phyloP scores from a whole-genome alignment of 148 eudicot genomes.

The Linanthus parryae region DNA sequence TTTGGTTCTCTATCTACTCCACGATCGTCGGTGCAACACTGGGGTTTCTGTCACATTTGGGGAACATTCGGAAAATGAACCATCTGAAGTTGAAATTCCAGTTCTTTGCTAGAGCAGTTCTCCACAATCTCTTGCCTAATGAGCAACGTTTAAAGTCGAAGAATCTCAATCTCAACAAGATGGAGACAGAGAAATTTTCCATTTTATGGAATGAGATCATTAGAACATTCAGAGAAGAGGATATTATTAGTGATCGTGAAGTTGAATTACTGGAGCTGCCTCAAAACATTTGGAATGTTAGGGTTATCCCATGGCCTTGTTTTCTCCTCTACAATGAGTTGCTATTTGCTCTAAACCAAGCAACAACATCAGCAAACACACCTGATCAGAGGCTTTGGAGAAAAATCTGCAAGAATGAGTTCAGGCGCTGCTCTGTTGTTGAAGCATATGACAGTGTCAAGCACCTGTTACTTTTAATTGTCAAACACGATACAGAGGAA shows the following conservation, averaged over 20 bases:
- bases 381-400: conserved; percentile 85
- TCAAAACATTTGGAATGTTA: conserved; percentile 64
- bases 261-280: conserved; percentile 80
- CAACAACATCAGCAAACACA: conserved; percentile 73
- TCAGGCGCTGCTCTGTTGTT: conserved; percentile 73
- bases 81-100: conserved; percentile 82
- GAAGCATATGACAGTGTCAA: conserved; percentile 69
- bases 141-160: conserved; percentile 67
- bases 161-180: conserved; percentile 76
- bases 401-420: conserved; percentile 73
- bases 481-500: conserved; percentile 47
- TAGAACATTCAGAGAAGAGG: conserved; percentile 73
- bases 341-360: conserved; percentile 77
- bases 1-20: conserved; percentile 85
- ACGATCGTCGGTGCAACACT: conserved; percentile 70
- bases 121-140: conserved; percentile 85
- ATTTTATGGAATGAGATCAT: conserved; percentile 85
- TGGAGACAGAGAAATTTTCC: conserved; percentile 78
- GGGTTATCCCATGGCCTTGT: conserved; percentile 89
- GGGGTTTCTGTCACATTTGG: conserved; percentile 72
- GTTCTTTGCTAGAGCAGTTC: conserved; percentile 89
- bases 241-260: conserved; percentile 66
- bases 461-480: conserved; percentile 50
- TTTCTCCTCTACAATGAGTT: conserved; percentile 81
- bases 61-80: conserved; percentile 76